phyloP scores from a whole-genome alignment of 345 rosid genomes.

The Xanthoceras sorbifolium region DNA sequence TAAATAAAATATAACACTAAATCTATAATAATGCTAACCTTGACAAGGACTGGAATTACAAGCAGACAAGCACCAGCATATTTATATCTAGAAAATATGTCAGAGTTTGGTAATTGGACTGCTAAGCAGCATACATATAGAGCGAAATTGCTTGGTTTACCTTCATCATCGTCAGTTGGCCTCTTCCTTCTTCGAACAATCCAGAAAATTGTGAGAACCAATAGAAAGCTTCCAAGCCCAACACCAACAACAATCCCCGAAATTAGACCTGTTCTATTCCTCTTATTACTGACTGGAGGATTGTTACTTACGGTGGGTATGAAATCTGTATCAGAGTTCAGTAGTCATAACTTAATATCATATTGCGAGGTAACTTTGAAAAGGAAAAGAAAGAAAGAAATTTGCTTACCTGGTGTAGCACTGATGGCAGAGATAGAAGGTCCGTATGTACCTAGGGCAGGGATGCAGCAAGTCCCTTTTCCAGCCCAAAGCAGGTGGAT shows the following conservation, averaged over 20 bases:
- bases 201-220: constrained; percentile 26
- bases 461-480: constrained; percentile 43
- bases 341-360: constrained; percentile 18
- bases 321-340: constrained; percentile 52
- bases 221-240: constrained; percentile 41
- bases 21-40: no score
- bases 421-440: constrained; percentile 56
- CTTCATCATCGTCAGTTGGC: constrained; percentile 52
- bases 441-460: constrained; percentile 40
- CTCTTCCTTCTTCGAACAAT: constrained; percentile 43
- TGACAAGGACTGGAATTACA: no score
- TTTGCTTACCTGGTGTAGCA: constrained; percentile 53
- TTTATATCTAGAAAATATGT: neutral
- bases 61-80: no score
- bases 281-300: constrained; percentile 35
- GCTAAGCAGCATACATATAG: neutral
- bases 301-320: constrained; percentile 58
- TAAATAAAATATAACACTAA: no score
- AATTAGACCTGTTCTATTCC: constrained; percentile 44
- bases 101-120: neutral
- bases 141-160: constrained; percentile 31
- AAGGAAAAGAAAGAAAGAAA: neutral
- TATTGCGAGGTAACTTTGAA: neutral
- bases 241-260: constrained; percentile 61
- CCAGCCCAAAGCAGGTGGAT: constrained; percentile 54